A percentile compares a stretch with the other conserved stretches of the same genome.
phyloP scores from a whole-genome alignment of 2,329 filamentous ascomycete genomes.

The Penicillium sp. region DNA sequence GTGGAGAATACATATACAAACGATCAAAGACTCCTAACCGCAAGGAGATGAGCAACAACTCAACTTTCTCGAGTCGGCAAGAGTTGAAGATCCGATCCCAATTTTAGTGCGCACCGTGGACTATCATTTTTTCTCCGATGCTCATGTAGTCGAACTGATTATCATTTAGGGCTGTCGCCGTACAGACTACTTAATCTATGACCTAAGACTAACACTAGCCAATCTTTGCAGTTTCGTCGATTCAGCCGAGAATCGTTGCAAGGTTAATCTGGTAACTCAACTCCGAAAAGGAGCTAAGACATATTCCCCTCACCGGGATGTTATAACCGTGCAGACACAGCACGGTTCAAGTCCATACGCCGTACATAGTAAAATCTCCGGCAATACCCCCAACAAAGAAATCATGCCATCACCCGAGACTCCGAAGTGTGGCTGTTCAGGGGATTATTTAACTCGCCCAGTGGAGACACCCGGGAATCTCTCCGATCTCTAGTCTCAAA shows the following conservation, averaged over 20 bases:
- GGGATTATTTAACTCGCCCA: slow-evolving; percentile 17
- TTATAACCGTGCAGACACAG: slow-evolving; percentile 2
- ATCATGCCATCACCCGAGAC: slow-evolving; percentile 2
- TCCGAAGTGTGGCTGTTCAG: slow-evolving; percentile 11
- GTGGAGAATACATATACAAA: slow-evolving; percentile 22
- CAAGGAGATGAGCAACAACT: slow-evolving; percentile 23
- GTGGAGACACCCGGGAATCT: slow-evolving; percentile 27
- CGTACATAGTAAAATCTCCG: slow-evolving; percentile 23
- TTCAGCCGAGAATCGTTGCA: not conserved
- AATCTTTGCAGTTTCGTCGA: not conserved
- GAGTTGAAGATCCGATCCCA: slow-evolving; percentile 30
- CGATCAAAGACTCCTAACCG: slow-evolving; percentile 28
- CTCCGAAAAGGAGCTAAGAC: not conserved
- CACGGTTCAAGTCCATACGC: slow-evolving; percentile 20
- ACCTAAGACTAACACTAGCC: not conserved
- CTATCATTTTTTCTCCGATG: not conserved
- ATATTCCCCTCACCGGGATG: not conserved
- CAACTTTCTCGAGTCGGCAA: slow-evolving; percentile 25
- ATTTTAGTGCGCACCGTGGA: slow-evolving; percentile 15
- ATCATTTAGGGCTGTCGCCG: not conserved
- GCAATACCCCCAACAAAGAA: not conserved
- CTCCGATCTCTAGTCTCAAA: slow-evolving; percentile 30
- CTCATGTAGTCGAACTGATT: not conserved
- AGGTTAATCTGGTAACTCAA: not conserved
- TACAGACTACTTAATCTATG: not conserved